Percentiles rank a stretch among this genome's conserved stretches.
phyloP scores from a whole-genome alignment of 2,329 filamentous ascomycete species.

The Lomentospora prolificans region DNA sequence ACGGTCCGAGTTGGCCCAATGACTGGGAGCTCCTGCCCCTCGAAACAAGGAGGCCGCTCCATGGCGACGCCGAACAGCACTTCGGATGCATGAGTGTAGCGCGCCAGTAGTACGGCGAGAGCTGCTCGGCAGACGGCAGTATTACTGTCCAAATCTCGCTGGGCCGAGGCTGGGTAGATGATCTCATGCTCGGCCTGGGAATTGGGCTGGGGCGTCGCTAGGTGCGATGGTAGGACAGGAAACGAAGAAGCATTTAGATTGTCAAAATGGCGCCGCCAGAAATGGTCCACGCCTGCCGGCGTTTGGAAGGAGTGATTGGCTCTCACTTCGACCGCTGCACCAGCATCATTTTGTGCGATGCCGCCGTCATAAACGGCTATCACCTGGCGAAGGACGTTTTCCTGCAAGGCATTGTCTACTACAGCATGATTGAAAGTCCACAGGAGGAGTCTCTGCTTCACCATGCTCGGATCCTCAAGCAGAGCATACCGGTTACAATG shows the following conservation, averaged over 20 bases:
- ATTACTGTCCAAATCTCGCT: neutral
- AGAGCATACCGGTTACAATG: slow-evolving; percentile 4
- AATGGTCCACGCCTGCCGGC: neutral
- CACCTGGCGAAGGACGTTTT: neutral
- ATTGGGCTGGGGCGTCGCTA: neutral
- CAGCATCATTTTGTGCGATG: neutral
- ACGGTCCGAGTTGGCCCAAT: neutral
- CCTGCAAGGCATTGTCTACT: neutral
- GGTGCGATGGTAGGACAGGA: neutral
- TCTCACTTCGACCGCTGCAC: neutral
- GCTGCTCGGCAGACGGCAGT: slow-evolving; percentile 7
- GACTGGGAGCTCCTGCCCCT: neutral
- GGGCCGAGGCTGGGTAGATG: neutral
- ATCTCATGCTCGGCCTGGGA: neutral
- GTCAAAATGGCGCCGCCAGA: neutral
- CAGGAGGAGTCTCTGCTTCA: slow-evolving; percentile 1
- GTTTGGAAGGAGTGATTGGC: neutral
- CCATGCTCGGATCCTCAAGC: neutral
- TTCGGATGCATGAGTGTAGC: slow-evolving; percentile 7
- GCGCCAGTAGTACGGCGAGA: slow-evolving; percentile 8
- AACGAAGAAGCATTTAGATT: neutral
- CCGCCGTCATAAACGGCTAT: neutral
- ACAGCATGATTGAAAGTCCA: slow-evolving; percentile 7
- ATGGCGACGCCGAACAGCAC: slow-evolving; percentile 7
- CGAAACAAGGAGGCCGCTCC: neutral